Percentiles rank a stretch among this genome's conserved stretches.
Conservation (phyloP, 2,329 filamentous ascomycete species). For the Bipolaris cookei region DNA sequence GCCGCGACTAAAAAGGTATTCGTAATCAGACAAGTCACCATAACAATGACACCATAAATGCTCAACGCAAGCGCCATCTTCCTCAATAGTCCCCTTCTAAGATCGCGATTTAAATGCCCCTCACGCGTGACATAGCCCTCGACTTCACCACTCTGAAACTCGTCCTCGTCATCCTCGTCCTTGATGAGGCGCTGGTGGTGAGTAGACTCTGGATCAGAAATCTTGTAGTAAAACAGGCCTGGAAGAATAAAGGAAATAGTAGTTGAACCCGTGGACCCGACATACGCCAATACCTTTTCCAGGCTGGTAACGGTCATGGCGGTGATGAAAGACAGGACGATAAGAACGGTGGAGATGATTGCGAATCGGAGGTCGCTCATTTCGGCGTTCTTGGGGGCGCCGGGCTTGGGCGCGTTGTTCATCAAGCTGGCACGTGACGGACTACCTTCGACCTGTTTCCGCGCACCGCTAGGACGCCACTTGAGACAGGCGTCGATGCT, state of each 20-base stretch:
- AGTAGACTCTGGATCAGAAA: constrained; percentile 84
- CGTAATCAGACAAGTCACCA: constrained; percentile 84
- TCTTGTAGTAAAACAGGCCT: constrained; percentile 98
- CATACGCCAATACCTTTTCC: constrained; percentile 91
- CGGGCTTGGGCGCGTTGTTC: constrained; percentile 39
- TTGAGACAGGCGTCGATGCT: constrained; percentile 91
- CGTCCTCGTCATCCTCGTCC: constrained; percentile 84
- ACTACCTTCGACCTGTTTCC: constrained; percentile 48
- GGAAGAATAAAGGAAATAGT: constrained; percentile 97
- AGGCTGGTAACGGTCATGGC: constrained; percentile 90
- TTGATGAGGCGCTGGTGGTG: constrained; percentile 88
- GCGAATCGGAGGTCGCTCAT: constrained; percentile 92
- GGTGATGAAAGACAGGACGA: constrained; percentile 82
- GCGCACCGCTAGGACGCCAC: constrained; percentile 70
- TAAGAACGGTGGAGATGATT: constrained; percentile 82
- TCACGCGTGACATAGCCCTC: constrained; percentile 49
- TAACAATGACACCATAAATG: constrained; percentile 84
- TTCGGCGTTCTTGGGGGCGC: constrained; percentile 46
- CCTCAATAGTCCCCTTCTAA: constrained; percentile 68
- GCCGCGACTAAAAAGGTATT: constrained; percentile 78
- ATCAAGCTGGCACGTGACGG: constrained; percentile 55
- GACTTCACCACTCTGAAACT: constrained; percentile 63
- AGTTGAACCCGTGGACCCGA: constrained; percentile 91
- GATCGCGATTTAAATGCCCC: constrained; percentile 66
- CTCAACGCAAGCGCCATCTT: constrained; percentile 76